Evolutionary conservation across 164 flowering plant genomes (phyloP).

Genomic region (grape (Vitis vinifera)): ASM3070453v1 NC_081811.1:5243501-5244000

Average conservation of each 20-base stretch:
- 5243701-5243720: neutral
- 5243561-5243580: too few relatives aligned
- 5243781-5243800: slow-evolving; percentile 87
- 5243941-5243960: neutral
- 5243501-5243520: too few relatives aligned
- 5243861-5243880: slow-evolving; percentile 74
- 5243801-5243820: slow-evolving; percentile 45
- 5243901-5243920: slow-evolving; percentile 55
- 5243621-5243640: neutral
- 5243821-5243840: slow-evolving; percentile 56
- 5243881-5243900: slow-evolving; percentile 72
- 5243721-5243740: neutral
- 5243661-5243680: neutral
- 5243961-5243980: too few relatives aligned
- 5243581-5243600: neutral
- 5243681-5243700: neutral
- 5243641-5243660: neutral
- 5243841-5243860: slow-evolving; percentile 70
- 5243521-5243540: too few relatives aligned
- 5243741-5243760: neutral
- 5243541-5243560: too few relatives aligned
- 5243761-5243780: slow-evolving; percentile 18
- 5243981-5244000: too few relatives aligned
- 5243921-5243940: neutral
- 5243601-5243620: neutral